These are phyloP conservation scores for Herpetospermum pedunculosum DNA, from an alignment of 306 rosid species.

Conservation along the genomic window DNA sequence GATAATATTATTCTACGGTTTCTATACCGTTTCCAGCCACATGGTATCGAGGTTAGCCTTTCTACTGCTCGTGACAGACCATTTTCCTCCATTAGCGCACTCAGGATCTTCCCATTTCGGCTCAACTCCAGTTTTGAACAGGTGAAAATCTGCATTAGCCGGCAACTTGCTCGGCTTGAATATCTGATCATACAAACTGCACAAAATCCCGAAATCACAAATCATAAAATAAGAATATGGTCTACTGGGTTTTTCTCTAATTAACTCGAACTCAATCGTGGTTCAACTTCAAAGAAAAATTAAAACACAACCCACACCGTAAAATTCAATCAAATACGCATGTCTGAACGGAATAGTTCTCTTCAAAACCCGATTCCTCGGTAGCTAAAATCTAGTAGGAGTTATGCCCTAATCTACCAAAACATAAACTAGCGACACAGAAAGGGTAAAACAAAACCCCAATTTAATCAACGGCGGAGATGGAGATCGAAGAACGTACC, in stretches of 20 bases:
- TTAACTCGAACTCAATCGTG: not conserved
- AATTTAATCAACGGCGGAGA: not conserved
- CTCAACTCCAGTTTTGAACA: conserved; percentile 80
- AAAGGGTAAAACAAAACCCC: not conserved
- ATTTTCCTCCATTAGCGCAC: conserved; percentile 92
- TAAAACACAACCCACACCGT: not conserved
- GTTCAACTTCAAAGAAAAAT: not conserved
- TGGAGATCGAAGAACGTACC: conserved; percentile 23
- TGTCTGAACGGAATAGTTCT: not conserved
- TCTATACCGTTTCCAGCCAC: conserved; percentile 95
- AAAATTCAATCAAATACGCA: not conserved
- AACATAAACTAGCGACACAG: not conserved
- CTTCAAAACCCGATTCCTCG: not conserved
- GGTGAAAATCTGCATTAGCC: conserved; percentile 55
- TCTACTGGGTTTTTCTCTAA: not conserved
- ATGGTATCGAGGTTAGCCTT: conserved; percentile 57
- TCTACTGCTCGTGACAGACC: conserved; percentile 49
- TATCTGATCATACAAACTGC: conserved; percentile 71
- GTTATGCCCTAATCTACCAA: not conserved
- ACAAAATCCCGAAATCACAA: conserved; percentile 1
- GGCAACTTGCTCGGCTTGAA: conserved; percentile 80
- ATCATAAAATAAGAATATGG: not conserved
- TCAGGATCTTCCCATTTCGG: conserved; percentile 99
- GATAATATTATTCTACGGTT: not conserved
- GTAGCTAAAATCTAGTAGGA: not conserved